Conservation (phyloP, 345 rosid genomes). For the Dipteronia sinensis region DNA sequence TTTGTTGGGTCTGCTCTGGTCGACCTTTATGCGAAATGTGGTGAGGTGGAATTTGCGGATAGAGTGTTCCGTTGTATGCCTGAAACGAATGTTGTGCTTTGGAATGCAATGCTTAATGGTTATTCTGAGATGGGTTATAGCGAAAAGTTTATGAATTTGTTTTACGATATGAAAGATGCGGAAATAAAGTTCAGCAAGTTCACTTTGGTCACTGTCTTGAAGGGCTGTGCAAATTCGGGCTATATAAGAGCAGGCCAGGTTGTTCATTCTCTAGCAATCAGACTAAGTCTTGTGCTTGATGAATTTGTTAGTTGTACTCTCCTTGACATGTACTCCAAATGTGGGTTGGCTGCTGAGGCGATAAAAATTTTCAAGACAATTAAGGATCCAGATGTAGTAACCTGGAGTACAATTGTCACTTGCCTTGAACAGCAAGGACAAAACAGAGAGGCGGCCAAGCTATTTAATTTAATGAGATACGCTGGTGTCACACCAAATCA, state of each 20-base stretch:
- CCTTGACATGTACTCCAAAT: conserved; percentile 56
- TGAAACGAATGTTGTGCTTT: conserved; percentile 39
- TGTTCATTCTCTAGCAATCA: conserved; percentile 46
- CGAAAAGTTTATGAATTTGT: conserved; percentile 33
- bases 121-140: conserved; percentile 39
- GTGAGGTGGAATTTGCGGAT: conserved; percentile 40
- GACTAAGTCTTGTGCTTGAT: conserved; percentile 39
- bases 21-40: conserved; percentile 48
- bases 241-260: conserved; percentile 37
- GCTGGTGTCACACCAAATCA: conserved; percentile 46
- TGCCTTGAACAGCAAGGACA: conserved; percentile 43
- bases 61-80: conserved; percentile 38
- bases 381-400: conserved; percentile 40
- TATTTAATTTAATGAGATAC: conserved; percentile 41
- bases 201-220: conserved; percentile 43
- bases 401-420: conserved; percentile 46
- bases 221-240: conserved; percentile 39
- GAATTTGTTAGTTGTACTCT: conserved; percentile 43
- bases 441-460: conserved; percentile 30
- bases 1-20: conserved; percentile 53
- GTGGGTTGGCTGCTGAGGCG: conserved; percentile 40
- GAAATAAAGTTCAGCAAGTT: conserved; percentile 38
- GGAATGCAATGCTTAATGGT: conserved; percentile 54
- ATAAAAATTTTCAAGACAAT: conserved; percentile 36
- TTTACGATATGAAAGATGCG: conserved; percentile 35